phyloP scores from a whole-genome alignment of 345 rosid genomes.

The Heritiera fomes region DNA sequence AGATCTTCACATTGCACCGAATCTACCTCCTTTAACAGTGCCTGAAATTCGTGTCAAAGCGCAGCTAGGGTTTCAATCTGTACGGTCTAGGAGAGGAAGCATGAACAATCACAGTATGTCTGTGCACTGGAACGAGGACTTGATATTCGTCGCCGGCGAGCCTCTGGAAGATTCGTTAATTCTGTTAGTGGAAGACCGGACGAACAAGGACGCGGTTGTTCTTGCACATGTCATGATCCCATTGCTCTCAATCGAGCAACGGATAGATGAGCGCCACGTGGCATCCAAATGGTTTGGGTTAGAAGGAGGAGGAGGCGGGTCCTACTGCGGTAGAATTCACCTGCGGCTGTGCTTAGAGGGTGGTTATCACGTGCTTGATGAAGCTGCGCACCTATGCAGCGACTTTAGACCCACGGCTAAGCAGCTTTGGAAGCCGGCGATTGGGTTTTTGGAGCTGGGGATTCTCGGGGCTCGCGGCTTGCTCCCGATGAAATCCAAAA shows the following conservation, averaged over 20 bases:
- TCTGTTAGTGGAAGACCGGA: constrained; percentile 74
- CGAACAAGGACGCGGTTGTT: constrained; percentile 49
- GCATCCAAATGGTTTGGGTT: constrained; percentile 69
- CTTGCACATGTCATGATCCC: constrained; percentile 70
- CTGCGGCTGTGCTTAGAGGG: constrained; percentile 88
- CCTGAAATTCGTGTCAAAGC: constrained; percentile 85
- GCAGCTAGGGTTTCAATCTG: constrained; percentile 78
- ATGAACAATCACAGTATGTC: constrained; percentile 71
- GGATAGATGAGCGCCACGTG: constrained; percentile 75
- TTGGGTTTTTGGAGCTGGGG: constrained; percentile 86
- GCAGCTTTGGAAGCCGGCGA: constrained; percentile 95
- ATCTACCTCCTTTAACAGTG: constrained; percentile 78
- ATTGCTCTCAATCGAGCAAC: constrained; percentile 69
- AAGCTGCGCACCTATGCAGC: constrained; percentile 97
- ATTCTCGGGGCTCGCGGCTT: constrained; percentile 91
- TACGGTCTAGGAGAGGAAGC: constrained; percentile 73
- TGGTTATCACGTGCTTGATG: constrained; percentile 98
- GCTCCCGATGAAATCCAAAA: constrained; percentile 80
- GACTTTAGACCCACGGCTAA: constrained; percentile 95
- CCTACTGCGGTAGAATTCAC: constrained; percentile 69
- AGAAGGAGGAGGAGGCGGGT: constrained; percentile 41
- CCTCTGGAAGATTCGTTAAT: constrained; percentile 78
- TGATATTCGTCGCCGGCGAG: constrained; percentile 88
- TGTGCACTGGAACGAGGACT: constrained; percentile 89
- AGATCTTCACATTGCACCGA: constrained; percentile 72